phyloP scores from a whole-genome alignment of 2,329 filamentous ascomycete species.

The Juglanconis juglandina region DNA sequence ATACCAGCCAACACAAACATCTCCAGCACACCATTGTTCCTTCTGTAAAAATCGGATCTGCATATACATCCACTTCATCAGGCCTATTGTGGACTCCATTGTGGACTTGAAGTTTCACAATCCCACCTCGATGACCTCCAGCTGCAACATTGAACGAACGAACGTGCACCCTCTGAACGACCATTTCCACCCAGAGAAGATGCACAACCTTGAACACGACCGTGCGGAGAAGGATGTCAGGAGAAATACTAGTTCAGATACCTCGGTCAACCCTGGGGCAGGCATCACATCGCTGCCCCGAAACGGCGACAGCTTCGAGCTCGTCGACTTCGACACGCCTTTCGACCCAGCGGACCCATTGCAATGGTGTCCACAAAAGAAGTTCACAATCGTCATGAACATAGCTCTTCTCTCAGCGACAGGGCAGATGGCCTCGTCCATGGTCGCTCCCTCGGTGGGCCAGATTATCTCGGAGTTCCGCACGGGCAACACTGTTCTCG shows the following conservation, averaged over 20 bases:
- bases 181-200: too few relatives aligned
- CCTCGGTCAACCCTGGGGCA: neutral
- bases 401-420: constrained; percentile 3
- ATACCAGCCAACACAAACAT: too few relatives aligned
- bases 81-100: too few relatives aligned
- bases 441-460: constrained; percentile 21
- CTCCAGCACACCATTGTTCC: too few relatives aligned
- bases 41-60: too few relatives aligned
- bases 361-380: neutral
- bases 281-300: neutral
- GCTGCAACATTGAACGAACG: too few relatives aligned
- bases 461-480: constrained; percentile 19
- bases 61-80: too few relatives aligned
- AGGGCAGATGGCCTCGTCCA: constrained; percentile 20
- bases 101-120: too few relatives aligned
- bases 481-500: constrained; percentile 15
- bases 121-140: too few relatives aligned
- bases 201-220: too few relatives aligned
- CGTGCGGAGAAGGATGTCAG: neutral
- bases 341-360: constrained; percentile 41
- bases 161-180: too few relatives aligned
- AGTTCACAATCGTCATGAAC: constrained; percentile 3
- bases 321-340: neutral
- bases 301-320: neutral
- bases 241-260: neutral